These are phyloP conservation scores for Gypsophila paniculata DNA, from an alignment of 179 eudicot genomes.

Conservation along the genomic window DNA sequence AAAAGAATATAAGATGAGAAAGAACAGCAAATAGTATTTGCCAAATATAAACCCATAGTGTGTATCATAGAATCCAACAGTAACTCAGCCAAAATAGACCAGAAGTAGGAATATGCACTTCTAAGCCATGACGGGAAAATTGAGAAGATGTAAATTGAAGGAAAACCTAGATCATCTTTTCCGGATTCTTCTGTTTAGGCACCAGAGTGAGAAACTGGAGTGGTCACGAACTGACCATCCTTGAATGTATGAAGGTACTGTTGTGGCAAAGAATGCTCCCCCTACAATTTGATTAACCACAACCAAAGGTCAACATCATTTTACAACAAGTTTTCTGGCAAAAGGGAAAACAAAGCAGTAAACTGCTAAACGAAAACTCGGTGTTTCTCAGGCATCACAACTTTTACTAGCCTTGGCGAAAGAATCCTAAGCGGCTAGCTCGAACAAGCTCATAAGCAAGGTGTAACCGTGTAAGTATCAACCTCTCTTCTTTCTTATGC, in stretches of 20 bases:
- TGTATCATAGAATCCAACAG: constrained; percentile 2
- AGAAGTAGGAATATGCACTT: constrained; percentile 31
- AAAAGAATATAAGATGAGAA: constrained; percentile 20
- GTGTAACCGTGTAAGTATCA: background rate
- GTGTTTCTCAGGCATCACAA: background rate
- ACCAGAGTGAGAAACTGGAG: constrained; percentile 90
- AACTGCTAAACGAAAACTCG: background rate
- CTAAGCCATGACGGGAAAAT: constrained; percentile 25
- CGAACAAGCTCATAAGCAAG: background rate
- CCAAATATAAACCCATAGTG: constrained; percentile 20
- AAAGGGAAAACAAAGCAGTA: background rate
- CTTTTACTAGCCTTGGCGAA: constrained; percentile 4
- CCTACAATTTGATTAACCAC: constrained; percentile 41
- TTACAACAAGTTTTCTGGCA: background rate
- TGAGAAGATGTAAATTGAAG: constrained; percentile 16
- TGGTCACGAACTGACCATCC: constrained; percentile 82
- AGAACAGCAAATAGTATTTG: background rate
- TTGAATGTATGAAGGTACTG: constrained; percentile 69
- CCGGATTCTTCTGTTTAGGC: constrained; percentile 35
- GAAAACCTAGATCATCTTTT: constrained; percentile 15
- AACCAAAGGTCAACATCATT: background rate
- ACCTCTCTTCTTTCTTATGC: background rate
- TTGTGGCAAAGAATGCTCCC: constrained; percentile 88
- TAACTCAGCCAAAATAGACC: constrained; percentile 21
- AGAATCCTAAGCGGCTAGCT: background rate